Conservation (phyloP, 768 basidiomycete species). For the Mycena epipterygia region DNA sequence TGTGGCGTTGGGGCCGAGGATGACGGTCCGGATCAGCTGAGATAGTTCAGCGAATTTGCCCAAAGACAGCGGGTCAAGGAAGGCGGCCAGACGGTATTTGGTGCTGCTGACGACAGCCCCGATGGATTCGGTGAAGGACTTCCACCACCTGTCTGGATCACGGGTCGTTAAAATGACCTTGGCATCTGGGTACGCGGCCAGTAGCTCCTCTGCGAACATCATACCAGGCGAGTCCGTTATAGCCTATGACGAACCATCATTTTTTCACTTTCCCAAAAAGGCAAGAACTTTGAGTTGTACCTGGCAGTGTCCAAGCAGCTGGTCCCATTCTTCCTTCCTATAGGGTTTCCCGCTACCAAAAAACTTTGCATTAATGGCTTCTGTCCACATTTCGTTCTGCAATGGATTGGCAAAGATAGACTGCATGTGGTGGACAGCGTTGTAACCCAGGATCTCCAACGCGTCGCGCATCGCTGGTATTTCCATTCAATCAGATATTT, state of each 20-base stretch:
- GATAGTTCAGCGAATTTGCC: conserved; percentile 1
- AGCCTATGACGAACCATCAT: background rate
- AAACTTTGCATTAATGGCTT: too few species aligned
- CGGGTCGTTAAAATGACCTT: conserved; percentile 10
- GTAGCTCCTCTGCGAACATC: conserved; percentile 6
- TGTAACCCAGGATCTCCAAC: too few species aligned
- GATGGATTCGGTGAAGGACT: conserved; percentile 1
- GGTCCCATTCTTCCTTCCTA: too few species aligned
- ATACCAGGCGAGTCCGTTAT: conserved; percentile 1
- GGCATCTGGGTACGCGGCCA: too few species aligned
- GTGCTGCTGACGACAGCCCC: too few species aligned
- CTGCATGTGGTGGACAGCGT: too few species aligned
- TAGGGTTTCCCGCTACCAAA: too few species aligned
- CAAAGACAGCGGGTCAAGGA: background rate
- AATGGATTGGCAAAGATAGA: too few species aligned
- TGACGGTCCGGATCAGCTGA: background rate
- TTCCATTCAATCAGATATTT: too few species aligned
- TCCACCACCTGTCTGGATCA: conserved; percentile 5
- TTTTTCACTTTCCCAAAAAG: background rate
- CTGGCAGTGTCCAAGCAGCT: conserved; percentile 13
- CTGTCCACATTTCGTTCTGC: too few species aligned
- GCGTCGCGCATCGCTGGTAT: too few species aligned
- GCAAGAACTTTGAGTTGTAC: background rate
- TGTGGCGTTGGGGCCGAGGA: conserved; percentile 4
- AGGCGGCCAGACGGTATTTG: too few species aligned